Evolutionary conservation across 192 early-diverging fungal genomes (phyloP).

Genomic region (Umbelopsis ramanniana): DNA sequence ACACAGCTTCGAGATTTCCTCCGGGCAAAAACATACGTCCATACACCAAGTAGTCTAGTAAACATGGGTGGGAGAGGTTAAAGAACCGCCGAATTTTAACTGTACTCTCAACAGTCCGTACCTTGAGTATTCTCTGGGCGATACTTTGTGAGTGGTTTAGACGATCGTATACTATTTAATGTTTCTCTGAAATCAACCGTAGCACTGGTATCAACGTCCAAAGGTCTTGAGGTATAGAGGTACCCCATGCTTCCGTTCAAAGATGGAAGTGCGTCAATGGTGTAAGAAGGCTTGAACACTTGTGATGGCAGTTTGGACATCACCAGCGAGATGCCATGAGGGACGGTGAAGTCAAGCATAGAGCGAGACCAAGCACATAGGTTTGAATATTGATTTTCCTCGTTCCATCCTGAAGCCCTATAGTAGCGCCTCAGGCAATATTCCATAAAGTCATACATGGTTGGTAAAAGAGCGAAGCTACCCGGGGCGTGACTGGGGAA

Average conservation of each 20-base stretch:
- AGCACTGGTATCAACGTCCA: slow-evolving; percentile 60
- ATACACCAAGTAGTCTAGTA: slow-evolving; percentile 65
- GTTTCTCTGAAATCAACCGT: slow-evolving; percentile 55
- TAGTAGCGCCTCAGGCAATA: slow-evolving; percentile 83
- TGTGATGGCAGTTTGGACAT: slow-evolving; percentile 79
- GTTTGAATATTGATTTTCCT: slow-evolving; percentile 82
- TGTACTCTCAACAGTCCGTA: background rate
- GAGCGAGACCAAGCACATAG: slow-evolving; percentile 75
- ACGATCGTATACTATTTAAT: slow-evolving; percentile 54
- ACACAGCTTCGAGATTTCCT: slow-evolving; percentile 67
- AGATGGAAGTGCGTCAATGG: slow-evolving; percentile 61
- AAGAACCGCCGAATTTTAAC: background rate
- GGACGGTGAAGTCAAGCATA: slow-evolving; percentile 83
- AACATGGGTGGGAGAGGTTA: background rate
- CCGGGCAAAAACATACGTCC: slow-evolving; percentile 76
- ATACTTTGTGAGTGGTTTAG: background rate
- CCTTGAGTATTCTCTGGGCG: slow-evolving; percentile 15
- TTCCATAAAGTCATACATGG: slow-evolving; percentile 82
- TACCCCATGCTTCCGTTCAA: slow-evolving; percentile 76
- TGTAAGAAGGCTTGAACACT: slow-evolving; percentile 77
- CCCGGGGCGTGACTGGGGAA: background rate
- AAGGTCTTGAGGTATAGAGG: slow-evolving; percentile 74
- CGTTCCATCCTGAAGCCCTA: slow-evolving; percentile 75
- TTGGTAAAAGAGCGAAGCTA: background rate
- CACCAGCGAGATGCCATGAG: slow-evolving; percentile 70